Conservation (phyloP, 352 stramenopile species). For the Hyphochytrium catenoides region DNA sequence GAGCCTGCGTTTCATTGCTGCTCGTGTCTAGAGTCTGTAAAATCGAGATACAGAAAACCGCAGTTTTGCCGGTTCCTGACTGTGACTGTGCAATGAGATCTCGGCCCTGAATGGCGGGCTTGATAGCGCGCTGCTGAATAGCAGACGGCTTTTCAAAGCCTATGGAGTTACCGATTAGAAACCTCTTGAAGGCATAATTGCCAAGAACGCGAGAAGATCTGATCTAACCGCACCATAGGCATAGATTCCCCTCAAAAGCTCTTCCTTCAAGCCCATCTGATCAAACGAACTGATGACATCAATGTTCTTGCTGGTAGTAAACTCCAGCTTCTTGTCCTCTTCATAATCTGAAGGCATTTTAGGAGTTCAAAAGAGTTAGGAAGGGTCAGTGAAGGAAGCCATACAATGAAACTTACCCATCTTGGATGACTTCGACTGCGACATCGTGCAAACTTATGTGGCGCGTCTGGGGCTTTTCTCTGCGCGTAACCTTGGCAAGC, state of each 20-base stretch:
- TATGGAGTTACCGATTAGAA: slow-evolving; percentile 5
- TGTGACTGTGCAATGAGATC: slow-evolving; percentile 93
- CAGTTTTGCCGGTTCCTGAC: slow-evolving; percentile 81
- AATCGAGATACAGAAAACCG: slow-evolving; percentile 80
- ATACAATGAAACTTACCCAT: no score
- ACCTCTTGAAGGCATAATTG: background rate
- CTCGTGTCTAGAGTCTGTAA: slow-evolving; percentile 77
- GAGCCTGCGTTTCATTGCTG: slow-evolving; percentile 74
- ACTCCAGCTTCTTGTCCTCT: slow-evolving; percentile 43
- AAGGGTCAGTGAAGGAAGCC: no score
- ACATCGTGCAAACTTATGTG: no score
- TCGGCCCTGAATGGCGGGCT: slow-evolving; percentile 76
- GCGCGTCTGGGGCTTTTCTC: no score
- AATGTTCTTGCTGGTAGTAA: slow-evolving; percentile 69
- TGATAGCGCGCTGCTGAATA: slow-evolving; percentile 94
- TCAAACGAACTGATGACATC: slow-evolving; percentile 66
- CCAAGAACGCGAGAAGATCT: slow-evolving; percentile 2
- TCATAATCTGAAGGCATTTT: no score
- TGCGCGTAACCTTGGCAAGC: no score
- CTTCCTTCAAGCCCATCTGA: slow-evolving; percentile 68
- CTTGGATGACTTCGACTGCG: no score
- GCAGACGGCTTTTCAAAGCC: slow-evolving; percentile 91
- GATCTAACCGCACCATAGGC: slow-evolving; percentile 21
- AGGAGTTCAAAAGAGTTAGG: no score
- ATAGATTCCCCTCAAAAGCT: slow-evolving; percentile 70